Base-by-base conservation (phyloP, 257 asterid genomes). In the Penstemon newberryi region DNA sequence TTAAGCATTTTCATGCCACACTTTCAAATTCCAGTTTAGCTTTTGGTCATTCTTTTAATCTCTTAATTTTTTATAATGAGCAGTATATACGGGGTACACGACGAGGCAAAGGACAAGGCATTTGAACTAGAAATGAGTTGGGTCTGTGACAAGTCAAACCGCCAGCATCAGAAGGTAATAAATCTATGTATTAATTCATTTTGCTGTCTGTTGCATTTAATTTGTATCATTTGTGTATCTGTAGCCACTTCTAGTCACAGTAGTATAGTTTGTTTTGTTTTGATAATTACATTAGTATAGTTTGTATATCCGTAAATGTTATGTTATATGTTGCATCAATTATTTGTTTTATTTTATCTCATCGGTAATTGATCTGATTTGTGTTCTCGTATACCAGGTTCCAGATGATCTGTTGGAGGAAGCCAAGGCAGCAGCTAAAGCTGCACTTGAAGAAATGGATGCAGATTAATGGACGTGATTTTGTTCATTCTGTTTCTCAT, bases 51-150 rank as follows among this genome's bases (percentile, higher is more conserved):
- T 49, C 18, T 0, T 15, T 12, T 46, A 46, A 4, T 46, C 33
- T 25, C 33, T 25, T 25, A 25, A 25, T 41, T 63, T 70, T 65
- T 44, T 52, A 62, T 56, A 41, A 37, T 75, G 13, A 37, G 45
- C 90, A 93, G 98, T 76, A 90, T 93, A 54, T 93, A 87, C 25
- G 96, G 97, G 10, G 96, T 93, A 37, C 98, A 93, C 52, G 98
- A 93, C 49, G 97, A 93, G 80, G 98, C 95, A 4, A 93, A 93
- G 80, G 98, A 93, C 87, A 93, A 93, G 89, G 98, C 94, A 55
- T 93, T 93, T 70, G 98, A 93, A 72, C 56, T 93, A 84, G 98
- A 93, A 76, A 78, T 93, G 95, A 88, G 97, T 65, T 93, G 98
- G 98, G 95, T 90, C 11, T 93, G 98, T 66, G 97, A 93, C 15